Evolutionary conservation across 306 rosid species (phyloP), one percentile per base, ranked within the genome.

Genomic region (Fragaria iinumae): DNA sequence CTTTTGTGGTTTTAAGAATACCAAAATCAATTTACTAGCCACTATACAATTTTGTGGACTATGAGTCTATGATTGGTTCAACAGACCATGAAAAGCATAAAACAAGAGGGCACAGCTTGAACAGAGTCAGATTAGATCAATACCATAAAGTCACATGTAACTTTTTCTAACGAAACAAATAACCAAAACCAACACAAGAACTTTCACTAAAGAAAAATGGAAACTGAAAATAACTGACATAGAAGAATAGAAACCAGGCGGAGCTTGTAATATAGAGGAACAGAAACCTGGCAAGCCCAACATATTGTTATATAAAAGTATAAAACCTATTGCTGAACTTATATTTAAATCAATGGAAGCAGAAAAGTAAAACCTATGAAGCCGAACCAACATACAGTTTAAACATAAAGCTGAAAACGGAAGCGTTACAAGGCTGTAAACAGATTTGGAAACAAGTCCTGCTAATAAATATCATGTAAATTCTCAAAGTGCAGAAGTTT

Each of bases 71-170:
- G 44, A 68, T 0, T 41, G 36, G 38, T 68, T 43, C 53, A 68
- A 44, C 55, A 44, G 48, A 44, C 14, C 48, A 66, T 9, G 5
- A 43, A 41, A n/a, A 21, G 0, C 3, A 23, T 23, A 43, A 67
- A 11, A 69, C 36, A 60, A 69, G 36, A 21, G n/a, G 39, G 11
- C 38, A 23, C 34, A 69, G 34, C 73, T 69, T 69, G 56, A 69
- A 68, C 68, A 64, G 6, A 34, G 44, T 64, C 45, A 64, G 45
- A 64, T 29, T 32, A 34, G 7, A 32, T 16, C 21, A 64, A 6
- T 10, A 64, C 23, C n/a, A 64, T 64, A 32, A 16, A 32, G 8
- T 32, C 9, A 6, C 69, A 16, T 16, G 44, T 25, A 62, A 62
- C 16, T 62, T 32, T 5, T 14, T 4, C 41, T 29, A 27, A 62